Conservation (phyloP, 306 rosid genomes). For the Quercus variabilis region DNA sequence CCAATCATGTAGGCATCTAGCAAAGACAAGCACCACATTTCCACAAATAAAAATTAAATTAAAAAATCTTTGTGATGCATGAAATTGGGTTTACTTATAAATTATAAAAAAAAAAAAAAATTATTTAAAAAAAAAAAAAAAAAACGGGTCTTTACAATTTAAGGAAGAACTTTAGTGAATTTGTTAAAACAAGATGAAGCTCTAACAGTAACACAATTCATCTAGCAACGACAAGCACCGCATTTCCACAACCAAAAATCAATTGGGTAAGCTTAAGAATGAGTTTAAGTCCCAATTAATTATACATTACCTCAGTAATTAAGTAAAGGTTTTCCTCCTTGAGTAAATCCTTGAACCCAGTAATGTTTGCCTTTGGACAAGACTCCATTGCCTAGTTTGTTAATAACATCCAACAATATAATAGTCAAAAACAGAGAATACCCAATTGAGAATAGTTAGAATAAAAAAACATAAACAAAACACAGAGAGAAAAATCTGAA, state of each 20-base stretch:
- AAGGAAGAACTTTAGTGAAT: background rate
- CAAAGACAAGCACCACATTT: background rate
- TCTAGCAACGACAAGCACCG: background rate
- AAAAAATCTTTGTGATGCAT: no score
- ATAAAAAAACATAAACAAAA: background rate
- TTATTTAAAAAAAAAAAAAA: background rate
- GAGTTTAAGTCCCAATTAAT: background rate
- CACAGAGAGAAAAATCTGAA: constrained; percentile 13
- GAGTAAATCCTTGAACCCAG: constrained; percentile 47
- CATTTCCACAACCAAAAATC: background rate
- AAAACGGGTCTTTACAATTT: background rate
- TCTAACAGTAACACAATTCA: background rate
- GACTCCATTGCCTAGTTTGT: constrained; percentile 47
- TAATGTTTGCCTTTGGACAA: constrained; percentile 50
- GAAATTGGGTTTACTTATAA: no score
- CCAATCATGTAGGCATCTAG: background rate
- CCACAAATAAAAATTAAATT: background rate
- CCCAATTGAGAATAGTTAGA: no score
- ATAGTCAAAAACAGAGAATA: background rate
- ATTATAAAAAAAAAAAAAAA: no score
- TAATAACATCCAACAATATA: constrained; percentile 1
- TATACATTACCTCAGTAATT: constrained; percentile 56
- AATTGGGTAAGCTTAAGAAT: background rate
- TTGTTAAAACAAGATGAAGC: background rate
- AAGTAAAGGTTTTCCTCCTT: constrained; percentile 71